Conservation (phyloP, 495 filamentous ascomycete species). For the Podospora comata region DNA sequence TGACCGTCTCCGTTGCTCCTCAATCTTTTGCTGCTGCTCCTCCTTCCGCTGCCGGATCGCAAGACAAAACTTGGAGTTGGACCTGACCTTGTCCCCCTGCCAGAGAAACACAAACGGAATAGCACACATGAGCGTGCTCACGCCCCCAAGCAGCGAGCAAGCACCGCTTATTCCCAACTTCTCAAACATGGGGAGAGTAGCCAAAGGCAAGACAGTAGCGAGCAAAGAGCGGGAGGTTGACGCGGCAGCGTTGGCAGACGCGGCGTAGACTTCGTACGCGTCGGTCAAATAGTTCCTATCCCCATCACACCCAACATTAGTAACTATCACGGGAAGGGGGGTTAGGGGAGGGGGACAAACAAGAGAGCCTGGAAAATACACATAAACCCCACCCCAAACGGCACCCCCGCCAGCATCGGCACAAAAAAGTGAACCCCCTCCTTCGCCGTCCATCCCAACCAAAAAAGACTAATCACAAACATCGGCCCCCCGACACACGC, state of each 20-base stretch:
- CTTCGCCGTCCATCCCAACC: constrained; percentile 66
- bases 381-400: constrained; percentile 68
- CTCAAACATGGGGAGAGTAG: constrained; percentile 40
- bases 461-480: constrained; percentile 63
- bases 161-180: constrained; percentile 38
- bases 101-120: constrained; percentile 44
- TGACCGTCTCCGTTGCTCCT: background rate
- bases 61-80: constrained; percentile 37
- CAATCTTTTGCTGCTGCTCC: constrained; percentile 18
- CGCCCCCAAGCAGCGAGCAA: constrained; percentile 38
- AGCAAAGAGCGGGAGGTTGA: constrained; percentile 58
- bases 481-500: constrained; percentile 64
- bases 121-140: constrained; percentile 38
- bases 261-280: constrained; percentile 71
- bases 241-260: constrained; percentile 65
- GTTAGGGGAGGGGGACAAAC: constrained; percentile 56
- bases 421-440: constrained; percentile 58
- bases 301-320: constrained; percentile 43
- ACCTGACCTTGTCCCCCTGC: constrained; percentile 40
- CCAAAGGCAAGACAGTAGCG: constrained; percentile 58
- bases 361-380: constrained; percentile 52
- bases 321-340: constrained; percentile 18
- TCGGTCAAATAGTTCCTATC: constrained; percentile 69
- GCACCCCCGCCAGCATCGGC: constrained; percentile 59
- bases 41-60: constrained; percentile 35